Evolutionary conservation across 305 asterid genomes (phyloP).

Genomic region (Fraxinus sp.): DNA sequence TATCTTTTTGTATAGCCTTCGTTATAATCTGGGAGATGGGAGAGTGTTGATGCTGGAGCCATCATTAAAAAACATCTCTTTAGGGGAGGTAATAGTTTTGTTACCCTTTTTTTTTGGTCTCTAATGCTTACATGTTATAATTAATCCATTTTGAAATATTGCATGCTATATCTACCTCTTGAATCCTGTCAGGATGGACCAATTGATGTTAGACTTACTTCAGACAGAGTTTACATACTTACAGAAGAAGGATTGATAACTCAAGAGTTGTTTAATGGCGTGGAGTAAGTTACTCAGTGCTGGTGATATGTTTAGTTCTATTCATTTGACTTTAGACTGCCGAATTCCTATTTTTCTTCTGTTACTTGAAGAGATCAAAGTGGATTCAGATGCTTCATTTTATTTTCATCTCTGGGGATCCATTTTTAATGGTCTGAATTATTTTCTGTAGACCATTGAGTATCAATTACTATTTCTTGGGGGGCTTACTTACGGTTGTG

Average conservation of each 20-base stretch:
- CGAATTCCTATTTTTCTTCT: neutral
- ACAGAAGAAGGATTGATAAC: slow-evolving; percentile 66
- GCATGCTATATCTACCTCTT: slow-evolving; percentile 24
- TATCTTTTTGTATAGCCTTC: slow-evolving; percentile 54
- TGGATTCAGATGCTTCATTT: slow-evolving; percentile 10
- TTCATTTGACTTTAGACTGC: neutral
- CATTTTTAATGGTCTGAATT: neutral
- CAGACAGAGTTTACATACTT: slow-evolving; percentile 73
- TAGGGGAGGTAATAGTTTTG: slow-evolving; percentile 58
- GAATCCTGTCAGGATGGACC: slow-evolving; percentile 56
- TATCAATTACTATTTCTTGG: slow-evolving; percentile 10
- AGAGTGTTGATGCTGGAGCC: slow-evolving; percentile 54
- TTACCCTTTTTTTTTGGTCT: slow-evolving; percentile 19
- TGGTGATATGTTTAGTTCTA: slow-evolving; percentile 11
- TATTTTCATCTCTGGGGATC: slow-evolving; percentile 2
- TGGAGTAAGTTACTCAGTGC: slow-evolving; percentile 47
- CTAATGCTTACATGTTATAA: slow-evolving; percentile 11
- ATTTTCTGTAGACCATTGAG: slow-evolving; percentile 18
- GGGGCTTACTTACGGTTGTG: slow-evolving; percentile 14
- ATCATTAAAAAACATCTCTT: slow-evolving; percentile 39
- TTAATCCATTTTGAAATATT: slow-evolving; percentile 4
- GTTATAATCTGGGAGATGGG: slow-evolving; percentile 55
- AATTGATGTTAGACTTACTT: slow-evolving; percentile 72
- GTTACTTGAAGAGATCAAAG: neutral
- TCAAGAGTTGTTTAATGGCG: slow-evolving; percentile 48